Conservation (phyloP, 805 yeast species). For the Metschnikowia anglica region DNA sequence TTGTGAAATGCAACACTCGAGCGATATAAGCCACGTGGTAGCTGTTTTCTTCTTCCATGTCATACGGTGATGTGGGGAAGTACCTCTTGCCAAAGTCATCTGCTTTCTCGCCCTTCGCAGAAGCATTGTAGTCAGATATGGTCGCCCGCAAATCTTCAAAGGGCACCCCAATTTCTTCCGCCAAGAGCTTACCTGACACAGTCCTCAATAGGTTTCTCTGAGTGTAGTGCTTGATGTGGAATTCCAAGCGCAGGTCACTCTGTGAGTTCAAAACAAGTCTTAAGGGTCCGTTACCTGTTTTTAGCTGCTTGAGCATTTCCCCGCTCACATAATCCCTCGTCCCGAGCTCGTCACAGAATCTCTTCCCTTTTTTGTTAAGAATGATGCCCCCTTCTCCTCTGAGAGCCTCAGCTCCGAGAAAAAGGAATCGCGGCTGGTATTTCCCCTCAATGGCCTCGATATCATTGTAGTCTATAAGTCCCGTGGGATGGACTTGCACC, state of each 20-base stretch:
- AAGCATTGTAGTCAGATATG: constrained; percentile 42
- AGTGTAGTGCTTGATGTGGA: constrained; percentile 56
- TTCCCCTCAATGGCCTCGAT: constrained; percentile 43
- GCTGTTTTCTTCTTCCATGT: constrained; percentile 28
- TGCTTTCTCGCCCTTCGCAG: constrained; percentile 38
- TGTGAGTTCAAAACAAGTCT: constrained; percentile 50
- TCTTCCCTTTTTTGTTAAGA: constrained; percentile 49
- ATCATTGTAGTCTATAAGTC: constrained; percentile 51
- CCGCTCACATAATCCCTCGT: constrained; percentile 61
- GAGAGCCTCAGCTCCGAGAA: constrained; percentile 64
- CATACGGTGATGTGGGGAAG: constrained; percentile 50
- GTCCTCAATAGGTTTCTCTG: constrained; percentile 55
- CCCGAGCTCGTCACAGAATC: constrained; percentile 61
- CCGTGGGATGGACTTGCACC: constrained; percentile 70
- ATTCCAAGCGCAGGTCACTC: constrained; percentile 45
- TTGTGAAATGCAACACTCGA: constrained; percentile 62
- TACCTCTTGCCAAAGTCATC: constrained; percentile 48
- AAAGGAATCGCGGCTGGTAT: constrained; percentile 48
- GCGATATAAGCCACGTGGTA: constrained; percentile 56
- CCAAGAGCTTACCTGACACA: constrained; percentile 44
- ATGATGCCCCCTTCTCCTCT: constrained; percentile 67
- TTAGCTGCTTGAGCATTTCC: constrained; percentile 48
- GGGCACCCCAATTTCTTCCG: constrained; percentile 38
- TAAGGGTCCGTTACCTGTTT: constrained; percentile 45
- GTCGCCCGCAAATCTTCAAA: constrained; percentile 30